A percentile compares a stretch with the other conserved stretches of the same genome.
Conservation (phyloP, 2,329 filamentous ascomycete genomes). For the Tolypocladium pustulatum region DNA sequence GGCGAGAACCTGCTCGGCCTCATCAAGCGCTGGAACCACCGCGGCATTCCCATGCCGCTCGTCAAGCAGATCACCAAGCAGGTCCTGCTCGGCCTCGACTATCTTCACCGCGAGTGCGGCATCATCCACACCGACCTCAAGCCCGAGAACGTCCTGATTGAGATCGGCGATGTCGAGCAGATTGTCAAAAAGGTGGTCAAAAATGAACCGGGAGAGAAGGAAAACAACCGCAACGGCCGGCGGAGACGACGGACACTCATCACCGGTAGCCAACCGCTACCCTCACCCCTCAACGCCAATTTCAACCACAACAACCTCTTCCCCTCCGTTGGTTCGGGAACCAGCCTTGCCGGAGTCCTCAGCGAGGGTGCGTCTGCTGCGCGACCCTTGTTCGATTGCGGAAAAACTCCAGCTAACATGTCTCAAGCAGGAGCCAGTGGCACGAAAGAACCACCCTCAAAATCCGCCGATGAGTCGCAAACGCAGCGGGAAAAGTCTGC, state of each 20-base stretch:
- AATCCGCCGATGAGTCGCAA: conserved; percentile 52
- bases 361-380: conserved; percentile 53
- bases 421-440: conserved; percentile 19
- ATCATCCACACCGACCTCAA: conserved; percentile 98
- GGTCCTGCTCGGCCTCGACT: conserved; percentile 88
- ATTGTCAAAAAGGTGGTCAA: conserved; percentile 96
- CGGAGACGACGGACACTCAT: conserved; percentile 86
- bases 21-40: conserved; percentile 98
- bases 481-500: conserved; percentile 87
- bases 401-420: conserved; percentile 6
- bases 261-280: conserved; percentile 91
- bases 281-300: conserved; percentile 84
- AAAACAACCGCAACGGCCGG: conserved; percentile 85
- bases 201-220: conserved; percentile 62
- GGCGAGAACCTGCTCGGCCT: conserved; percentile 90
- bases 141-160: conserved; percentile 95
- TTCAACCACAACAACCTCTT: conserved; percentile 75
- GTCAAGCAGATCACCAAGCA: conserved; percentile 99
- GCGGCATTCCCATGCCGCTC: conserved; percentile 89
- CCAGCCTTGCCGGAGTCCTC: conserved; percentile 76
- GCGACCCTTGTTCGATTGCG: neutral
- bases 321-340: conserved; percentile 50
- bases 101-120: conserved; percentile 93
- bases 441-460: conserved; percentile 36
- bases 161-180: conserved; percentile 97